Conservation (phyloP, 176 grass and related monocot species). For the Secale cereale region DNA sequence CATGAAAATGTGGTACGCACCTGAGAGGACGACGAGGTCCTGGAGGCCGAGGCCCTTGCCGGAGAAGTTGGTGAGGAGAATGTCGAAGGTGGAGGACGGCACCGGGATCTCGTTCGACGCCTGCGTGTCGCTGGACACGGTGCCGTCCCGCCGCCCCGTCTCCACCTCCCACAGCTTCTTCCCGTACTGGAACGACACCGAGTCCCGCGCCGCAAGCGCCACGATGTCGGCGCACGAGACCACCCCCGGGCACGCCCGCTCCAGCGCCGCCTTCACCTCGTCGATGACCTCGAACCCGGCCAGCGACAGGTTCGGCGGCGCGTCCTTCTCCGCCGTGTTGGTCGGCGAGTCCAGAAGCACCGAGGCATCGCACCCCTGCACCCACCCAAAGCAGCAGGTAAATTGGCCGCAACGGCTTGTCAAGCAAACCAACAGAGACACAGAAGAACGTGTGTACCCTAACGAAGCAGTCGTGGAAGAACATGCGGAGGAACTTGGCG, state of each 20-base stretch:
- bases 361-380: conserved; percentile 62
- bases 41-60: conserved; percentile 34
- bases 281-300: conserved; percentile 56
- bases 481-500: conserved; percentile 64
- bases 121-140: conserved; percentile 9
- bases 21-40: conserved; percentile 63
- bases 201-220: conserved; percentile 41
- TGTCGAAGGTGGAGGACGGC: conserved; percentile 26
- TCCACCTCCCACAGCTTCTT: conserved; percentile 48
- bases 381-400: neutral
- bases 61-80: conserved; percentile 37
- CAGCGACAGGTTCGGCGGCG: conserved; percentile 34
- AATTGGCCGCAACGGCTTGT: neutral
- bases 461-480: conserved; percentile 92
- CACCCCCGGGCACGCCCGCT: conserved; percentile 16
- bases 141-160: conserved; percentile 51
- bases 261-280: conserved; percentile 44
- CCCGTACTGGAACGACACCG: conserved; percentile 41
- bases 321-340: conserved; percentile 48
- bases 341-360: conserved; percentile 43
- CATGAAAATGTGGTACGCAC: neutral
- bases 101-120: conserved; percentile 31
- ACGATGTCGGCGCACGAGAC: conserved; percentile 53
- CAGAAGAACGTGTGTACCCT: conserved; percentile 26
- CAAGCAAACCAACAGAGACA: neutral